Evolutionary conservation across 495 filamentous ascomycete species (phyloP), one percentile per base, ranked within the genome.

Genomic region (Hyaloscypha bicolor): DNA sequence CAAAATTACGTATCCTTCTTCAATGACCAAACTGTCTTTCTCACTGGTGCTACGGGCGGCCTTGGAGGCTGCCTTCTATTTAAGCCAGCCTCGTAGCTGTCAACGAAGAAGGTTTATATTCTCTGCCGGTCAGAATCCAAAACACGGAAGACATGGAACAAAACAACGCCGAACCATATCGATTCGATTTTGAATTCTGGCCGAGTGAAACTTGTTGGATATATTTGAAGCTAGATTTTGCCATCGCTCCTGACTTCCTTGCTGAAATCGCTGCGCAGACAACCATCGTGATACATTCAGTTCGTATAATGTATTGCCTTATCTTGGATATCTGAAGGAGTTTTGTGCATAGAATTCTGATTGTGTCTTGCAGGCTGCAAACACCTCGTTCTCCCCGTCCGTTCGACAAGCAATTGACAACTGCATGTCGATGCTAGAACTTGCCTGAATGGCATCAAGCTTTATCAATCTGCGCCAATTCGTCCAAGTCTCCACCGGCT

Each of bases 31-130:
- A 59, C 60, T 32, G 58, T 72, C 8, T 69, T 72, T 59, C 60
- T 72, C n/a, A 69, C 66, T 4, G 66, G 66, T 6, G 66, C 31
- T 2, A 72, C 70, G 25, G 63, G 70, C 29, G 63, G 70, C 55
- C 35, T 72, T 21, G 70, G 66, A 60, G 63, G 58, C 32, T 69
- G 70, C 45, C 52, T 66, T 48, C 63, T 69, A 0, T 66, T 66
- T 42, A 72, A 72, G 33, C 53, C 69, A 14, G 14, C 9, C 9
- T 0, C 66, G 31, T 52, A 68, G 55, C 51, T 70, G 29, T 33
- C 45, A 29, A 45, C 59, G 11, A 51, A 21, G 16, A 64, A 65
- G 42, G 39, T 70, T 3, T 67, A 51, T 55, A 48, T 67, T 4
- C 60, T 66, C 2, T 37, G 22, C 11, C 33, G 63, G 4, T 65